These are phyloP conservation scores for Cladorrhinum sp. DNA, from an alignment of 2,329 filamentous ascomycete genomes.

Conservation along the genomic window DNA sequence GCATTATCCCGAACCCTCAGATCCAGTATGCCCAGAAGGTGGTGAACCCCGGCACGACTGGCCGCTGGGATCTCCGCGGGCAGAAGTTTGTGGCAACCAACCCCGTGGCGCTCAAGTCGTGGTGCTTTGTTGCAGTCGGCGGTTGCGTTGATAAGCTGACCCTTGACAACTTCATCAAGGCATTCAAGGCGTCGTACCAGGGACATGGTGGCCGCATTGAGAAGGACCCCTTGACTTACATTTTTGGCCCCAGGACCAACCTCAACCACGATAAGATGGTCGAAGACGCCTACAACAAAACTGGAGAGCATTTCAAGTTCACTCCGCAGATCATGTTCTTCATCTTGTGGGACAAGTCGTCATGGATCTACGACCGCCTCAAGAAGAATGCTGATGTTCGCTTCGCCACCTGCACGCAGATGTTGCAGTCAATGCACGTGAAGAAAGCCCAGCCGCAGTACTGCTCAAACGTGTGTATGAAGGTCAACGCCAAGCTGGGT, in stretches of 20 bases:
- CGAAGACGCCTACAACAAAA: conserved; percentile 51
- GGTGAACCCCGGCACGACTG: conserved; percentile 61
- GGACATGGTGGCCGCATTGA: conserved; percentile 48
- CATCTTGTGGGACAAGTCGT: conserved; percentile 68
- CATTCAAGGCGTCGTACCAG: conserved; percentile 46
- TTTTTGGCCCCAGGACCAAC: conserved; percentile 31
- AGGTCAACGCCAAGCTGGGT: conserved; percentile 93
- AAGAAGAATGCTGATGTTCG: conserved; percentile 89
- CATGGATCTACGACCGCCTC: conserved; percentile 73
- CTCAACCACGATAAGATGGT: conserved; percentile 47
- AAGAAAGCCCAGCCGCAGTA: conserved; percentile 73
- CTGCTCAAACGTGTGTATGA: conserved; percentile 91
- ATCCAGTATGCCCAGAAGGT: conserved; percentile 62
- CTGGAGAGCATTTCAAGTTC: conserved; percentile 50
- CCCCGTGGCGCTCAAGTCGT: conserved; percentile 59
- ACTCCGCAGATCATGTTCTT: conserved; percentile 77
- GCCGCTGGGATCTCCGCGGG: conserved; percentile 83
- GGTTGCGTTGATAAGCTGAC: conserved; percentile 54
- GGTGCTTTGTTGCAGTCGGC: conserved; percentile 70
- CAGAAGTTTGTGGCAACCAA: conserved; percentile 74
- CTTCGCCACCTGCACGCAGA: conserved; percentile 79
- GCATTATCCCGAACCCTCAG: conserved; percentile 66
- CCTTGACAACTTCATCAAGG: conserved; percentile 52
- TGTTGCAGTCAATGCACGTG: conserved; percentile 70
- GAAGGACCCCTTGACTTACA: conserved; percentile 36